Percentiles rank a stretch among this genome's conserved stretches.
phyloP scores from a whole-genome alignment of 1,284 basidiomycete species.

The Ceratobasidium papillatum region DNA sequence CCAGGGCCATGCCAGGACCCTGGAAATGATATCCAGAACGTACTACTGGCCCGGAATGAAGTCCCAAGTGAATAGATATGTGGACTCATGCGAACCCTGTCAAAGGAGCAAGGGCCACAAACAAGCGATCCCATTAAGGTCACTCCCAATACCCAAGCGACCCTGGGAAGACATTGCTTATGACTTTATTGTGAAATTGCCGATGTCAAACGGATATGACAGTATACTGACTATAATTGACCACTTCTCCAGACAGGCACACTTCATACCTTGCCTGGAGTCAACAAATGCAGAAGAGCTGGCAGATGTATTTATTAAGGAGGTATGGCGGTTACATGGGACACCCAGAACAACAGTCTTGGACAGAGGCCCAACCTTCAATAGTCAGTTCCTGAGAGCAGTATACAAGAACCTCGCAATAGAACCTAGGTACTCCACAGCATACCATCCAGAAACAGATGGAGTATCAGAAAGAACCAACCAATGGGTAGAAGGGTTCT shows the following conservation, averaged over 20 bases:
- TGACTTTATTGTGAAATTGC: constrained; percentile 58
- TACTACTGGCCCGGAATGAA: constrained; percentile 49
- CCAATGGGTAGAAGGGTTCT: constrained; percentile 48
- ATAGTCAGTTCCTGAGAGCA: constrained; percentile 45
- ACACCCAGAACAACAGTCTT: constrained; percentile 48
- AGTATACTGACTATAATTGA: constrained; percentile 57
- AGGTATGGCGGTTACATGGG: constrained; percentile 42
- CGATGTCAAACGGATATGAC: constrained; percentile 52
- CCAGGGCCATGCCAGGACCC: constrained; percentile 50
- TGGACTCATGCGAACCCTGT: constrained; percentile 53
- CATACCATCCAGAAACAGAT: no score
- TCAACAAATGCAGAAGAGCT: constrained; percentile 35
- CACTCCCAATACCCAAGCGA: constrained; percentile 48
- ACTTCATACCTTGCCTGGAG: constrained; percentile 48
- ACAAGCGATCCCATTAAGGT: constrained; percentile 53
- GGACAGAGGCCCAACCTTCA: constrained; percentile 50
- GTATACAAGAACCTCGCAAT: constrained; percentile 50
- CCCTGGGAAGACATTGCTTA: constrained; percentile 58
- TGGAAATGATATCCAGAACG: constrained; percentile 50
- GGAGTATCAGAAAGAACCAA: no score
- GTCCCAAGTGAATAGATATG: constrained; percentile 49
- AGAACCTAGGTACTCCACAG: no score
- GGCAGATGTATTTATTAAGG: no score
- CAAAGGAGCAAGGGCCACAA: no score
- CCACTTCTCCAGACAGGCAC: constrained; percentile 54